Conservation (phyloP, 441 rosid species). For the Metrosideros polymorpha region DNA sequence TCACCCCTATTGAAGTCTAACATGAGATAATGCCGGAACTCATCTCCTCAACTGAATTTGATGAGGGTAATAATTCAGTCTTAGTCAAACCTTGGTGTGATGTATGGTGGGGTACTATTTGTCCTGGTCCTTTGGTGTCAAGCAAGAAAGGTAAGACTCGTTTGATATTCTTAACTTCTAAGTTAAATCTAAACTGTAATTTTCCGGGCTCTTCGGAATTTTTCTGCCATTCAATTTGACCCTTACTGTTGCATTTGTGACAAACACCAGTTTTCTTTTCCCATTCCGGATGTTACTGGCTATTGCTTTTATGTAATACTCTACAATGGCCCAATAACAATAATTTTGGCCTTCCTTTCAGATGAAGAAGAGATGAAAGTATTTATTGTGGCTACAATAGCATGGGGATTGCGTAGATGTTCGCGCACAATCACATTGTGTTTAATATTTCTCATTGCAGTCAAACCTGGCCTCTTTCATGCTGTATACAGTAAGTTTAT, state of each 20-base stretch:
- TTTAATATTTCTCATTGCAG: conserved; percentile 82
- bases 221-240: not conserved
- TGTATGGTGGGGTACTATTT: not conserved
- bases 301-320: not conserved
- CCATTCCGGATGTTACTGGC: not conserved
- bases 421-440: conserved; percentile 78
- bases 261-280: not conserved
- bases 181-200: not conserved
- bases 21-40: not conserved
- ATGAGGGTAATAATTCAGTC: not conserved
- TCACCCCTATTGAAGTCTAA: not conserved
- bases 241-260: not conserved
- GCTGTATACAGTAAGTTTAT: conserved; percentile 77
- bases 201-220: not conserved
- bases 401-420: conserved; percentile 97
- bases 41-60: not conserved
- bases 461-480: conserved; percentile 95
- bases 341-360: not conserved
- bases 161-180: not conserved
- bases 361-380: conserved; percentile 71
- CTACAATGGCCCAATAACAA: not conserved
- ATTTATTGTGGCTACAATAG: conserved; percentile 86
- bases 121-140: not conserved
- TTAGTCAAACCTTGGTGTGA: not conserved
- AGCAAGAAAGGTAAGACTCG: not conserved